Percentiles rank a stretch among this genome's conserved stretches.
These are phyloP conservation scores for Penicillium antarcticum DNA, from an alignment of 495 filamentous ascomycete genomes.

Conservation along the genomic window DNA sequence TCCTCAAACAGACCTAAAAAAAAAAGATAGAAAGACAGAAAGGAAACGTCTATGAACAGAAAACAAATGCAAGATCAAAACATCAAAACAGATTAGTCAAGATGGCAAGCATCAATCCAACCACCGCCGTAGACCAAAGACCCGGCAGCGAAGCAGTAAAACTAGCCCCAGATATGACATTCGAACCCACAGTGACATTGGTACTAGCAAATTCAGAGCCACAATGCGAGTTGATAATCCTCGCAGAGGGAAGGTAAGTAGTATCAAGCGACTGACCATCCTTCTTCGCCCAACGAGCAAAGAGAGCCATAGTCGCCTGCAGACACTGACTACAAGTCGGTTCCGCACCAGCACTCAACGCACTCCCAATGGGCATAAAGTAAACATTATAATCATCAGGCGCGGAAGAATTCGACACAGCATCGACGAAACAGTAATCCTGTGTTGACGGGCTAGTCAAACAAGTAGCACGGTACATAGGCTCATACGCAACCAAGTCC, in stretches of 20 bases:
- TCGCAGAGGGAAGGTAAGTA: slow-evolving; percentile 61
- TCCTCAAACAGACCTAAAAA: slow-evolving; percentile 3
- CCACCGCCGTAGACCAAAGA: neutral
- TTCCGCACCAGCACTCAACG: slow-evolving; percentile 55
- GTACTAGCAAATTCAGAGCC: slow-evolving; percentile 60
- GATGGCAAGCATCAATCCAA: neutral
- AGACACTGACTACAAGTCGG: slow-evolving; percentile 72
- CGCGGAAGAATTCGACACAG: slow-evolving; percentile 69
- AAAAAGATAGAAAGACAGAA: slow-evolving; percentile 5
- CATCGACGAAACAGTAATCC: slow-evolving; percentile 71
- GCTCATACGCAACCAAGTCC: slow-evolving; percentile 68
- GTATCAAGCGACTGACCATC: slow-evolving; percentile 52
- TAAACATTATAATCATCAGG: slow-evolving; percentile 73
- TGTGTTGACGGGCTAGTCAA: slow-evolving; percentile 48
- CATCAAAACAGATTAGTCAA: neutral
- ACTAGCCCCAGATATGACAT: slow-evolving; percentile 13
- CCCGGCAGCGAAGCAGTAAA: neutral
- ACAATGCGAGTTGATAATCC: slow-evolving; percentile 62
- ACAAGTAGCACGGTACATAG: slow-evolving; percentile 77
- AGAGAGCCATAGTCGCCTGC: slow-evolving; percentile 67
- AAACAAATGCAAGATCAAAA: neutral
- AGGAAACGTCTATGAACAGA: slow-evolving; percentile 3
- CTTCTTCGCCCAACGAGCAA: slow-evolving; percentile 57
- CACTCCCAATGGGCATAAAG: slow-evolving; percentile 75
- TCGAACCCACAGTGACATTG: slow-evolving; percentile 45